These are phyloP conservation scores for Amanita exitialis DNA, from an alignment of 768 basidiomycete species.

Conservation along the genomic window DNA sequence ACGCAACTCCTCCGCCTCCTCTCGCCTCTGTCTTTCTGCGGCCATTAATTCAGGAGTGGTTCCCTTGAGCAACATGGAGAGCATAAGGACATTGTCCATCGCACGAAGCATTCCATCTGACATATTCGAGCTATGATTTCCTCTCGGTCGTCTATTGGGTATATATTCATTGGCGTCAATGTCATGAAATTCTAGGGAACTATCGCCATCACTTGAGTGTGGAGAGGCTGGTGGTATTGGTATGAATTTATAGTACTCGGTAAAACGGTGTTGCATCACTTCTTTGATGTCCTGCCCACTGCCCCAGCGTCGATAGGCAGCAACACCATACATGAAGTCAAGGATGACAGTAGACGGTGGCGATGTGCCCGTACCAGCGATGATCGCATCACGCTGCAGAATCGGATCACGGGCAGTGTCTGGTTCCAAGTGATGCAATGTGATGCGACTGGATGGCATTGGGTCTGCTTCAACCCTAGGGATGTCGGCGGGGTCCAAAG, in stretches of 20 bases:
- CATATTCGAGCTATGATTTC: constrained; percentile 6
- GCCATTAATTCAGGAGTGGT: too few species aligned
- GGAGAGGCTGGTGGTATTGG: constrained; percentile 3
- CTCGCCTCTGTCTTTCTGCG: too few species aligned
- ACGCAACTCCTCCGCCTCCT: too few species aligned
- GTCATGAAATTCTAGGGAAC: background rate
- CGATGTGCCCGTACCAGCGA: constrained; percentile 2
- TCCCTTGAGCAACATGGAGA: too few species aligned
- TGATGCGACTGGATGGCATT: too few species aligned
- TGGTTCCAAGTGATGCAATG: too few species aligned
- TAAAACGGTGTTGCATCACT: constrained; percentile 8
- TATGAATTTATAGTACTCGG: background rate
- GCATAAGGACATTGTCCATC: too few species aligned
- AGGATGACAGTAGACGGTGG: background rate
- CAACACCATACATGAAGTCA: too few species aligned
- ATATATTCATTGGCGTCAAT: constrained; percentile 1
- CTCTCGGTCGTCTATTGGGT: constrained; percentile 5
- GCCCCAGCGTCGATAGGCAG: background rate
- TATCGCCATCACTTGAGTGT: background rate
- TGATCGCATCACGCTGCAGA: background rate
- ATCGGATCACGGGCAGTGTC: too few species aligned
- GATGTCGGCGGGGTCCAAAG: constrained; percentile 3
- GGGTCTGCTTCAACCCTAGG: constrained; percentile 9
- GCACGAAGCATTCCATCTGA: too few species aligned
- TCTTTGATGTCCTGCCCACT: constrained; percentile 7